Percentiles rank a stretch among this genome's conserved stretches.
Conservation (phyloP, 1,284 basidiomycete species). For the Heterobasidion parviporum region DNA sequence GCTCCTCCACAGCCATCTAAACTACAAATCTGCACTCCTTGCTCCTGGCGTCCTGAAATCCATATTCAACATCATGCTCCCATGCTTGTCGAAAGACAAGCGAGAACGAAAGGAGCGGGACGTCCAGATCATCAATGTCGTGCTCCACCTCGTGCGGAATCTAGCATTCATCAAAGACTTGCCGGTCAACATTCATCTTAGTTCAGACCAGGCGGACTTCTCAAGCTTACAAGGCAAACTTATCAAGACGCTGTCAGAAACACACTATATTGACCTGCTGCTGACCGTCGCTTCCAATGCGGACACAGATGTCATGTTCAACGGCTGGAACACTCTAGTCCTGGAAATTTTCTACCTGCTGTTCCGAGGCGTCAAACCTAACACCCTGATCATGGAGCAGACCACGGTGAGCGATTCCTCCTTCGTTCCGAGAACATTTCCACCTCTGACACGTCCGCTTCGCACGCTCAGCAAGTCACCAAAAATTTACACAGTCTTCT, state of each 20-base stretch:
- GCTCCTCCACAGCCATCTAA: constrained; percentile 69
- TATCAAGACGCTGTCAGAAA: constrained; percentile 62
- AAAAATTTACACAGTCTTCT: constrained; percentile 65
- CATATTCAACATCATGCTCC: constrained; percentile 61
- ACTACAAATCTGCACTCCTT: constrained; percentile 79
- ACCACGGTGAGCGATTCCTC: constrained; percentile 41
- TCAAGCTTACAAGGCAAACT: constrained; percentile 73
- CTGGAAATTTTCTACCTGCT: constrained; percentile 88
- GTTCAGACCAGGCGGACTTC: constrained; percentile 69
- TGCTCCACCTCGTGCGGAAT: constrained; percentile 88
- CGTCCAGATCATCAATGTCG: constrained; percentile 77
- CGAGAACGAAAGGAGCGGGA: constrained; percentile 74
- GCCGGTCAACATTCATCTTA: constrained; percentile 57
- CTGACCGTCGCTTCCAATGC: constrained; percentile 77
- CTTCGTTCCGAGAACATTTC: not conserved
- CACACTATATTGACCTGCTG: constrained; percentile 71
- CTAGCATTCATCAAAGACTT: constrained; percentile 85
- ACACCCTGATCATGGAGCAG: constrained; percentile 58
- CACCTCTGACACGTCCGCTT: constrained; percentile 1
- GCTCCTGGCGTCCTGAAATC: constrained; percentile 59
- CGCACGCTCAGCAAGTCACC: constrained; percentile 41
- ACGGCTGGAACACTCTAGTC: constrained; percentile 78
- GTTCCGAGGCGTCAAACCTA: constrained; percentile 69
- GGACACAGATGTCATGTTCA: constrained; percentile 64
- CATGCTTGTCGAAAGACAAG: constrained; percentile 53